Conservation (phyloP, 1,284 basidiomycete genomes). For the Chondrostereum purpureum region DNA sequence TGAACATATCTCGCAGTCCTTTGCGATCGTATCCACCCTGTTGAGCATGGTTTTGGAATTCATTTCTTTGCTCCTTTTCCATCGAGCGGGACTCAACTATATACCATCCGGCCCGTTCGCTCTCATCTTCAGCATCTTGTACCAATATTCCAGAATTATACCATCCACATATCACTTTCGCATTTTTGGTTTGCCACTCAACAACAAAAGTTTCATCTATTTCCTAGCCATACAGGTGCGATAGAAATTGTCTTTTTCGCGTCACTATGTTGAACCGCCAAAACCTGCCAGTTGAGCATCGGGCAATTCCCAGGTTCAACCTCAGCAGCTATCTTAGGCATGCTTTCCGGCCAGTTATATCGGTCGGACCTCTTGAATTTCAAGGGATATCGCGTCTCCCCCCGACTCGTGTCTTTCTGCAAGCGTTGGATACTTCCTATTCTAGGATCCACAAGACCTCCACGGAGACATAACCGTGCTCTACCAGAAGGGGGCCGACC, state of each 20-base stretch:
- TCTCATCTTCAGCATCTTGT: slow-evolving; percentile 68
- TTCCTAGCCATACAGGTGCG: slow-evolving; percentile 61
- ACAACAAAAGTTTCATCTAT: slow-evolving; percentile 71
- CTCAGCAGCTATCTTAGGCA: slow-evolving; percentile 53
- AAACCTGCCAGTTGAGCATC: slow-evolving; percentile 49
- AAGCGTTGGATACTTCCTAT: slow-evolving; percentile 40
- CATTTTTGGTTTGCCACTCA: slow-evolving; percentile 68
- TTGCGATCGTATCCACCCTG: slow-evolving; percentile 56
- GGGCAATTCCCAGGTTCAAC: slow-evolving; percentile 62
- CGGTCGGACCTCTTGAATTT: slow-evolving; percentile 73
- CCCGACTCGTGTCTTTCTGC: slow-evolving; percentile 38
- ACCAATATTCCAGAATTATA: slow-evolving; percentile 74
- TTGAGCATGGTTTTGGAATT: slow-evolving; percentile 68
- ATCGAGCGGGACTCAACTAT: slow-evolving; percentile 59
- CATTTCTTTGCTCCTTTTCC: slow-evolving; percentile 52
- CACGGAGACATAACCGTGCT: slow-evolving; percentile 37
- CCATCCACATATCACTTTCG: slow-evolving; percentile 72
- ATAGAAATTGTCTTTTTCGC: slow-evolving; percentile 5
- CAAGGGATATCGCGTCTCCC: slow-evolving; percentile 69
- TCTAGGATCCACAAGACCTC: slow-evolving; percentile 52
- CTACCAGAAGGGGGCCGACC: slow-evolving; percentile 30
- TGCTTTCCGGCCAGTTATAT: slow-evolving; percentile 70
- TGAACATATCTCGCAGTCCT: slow-evolving; percentile 49
- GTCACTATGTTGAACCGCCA: slow-evolving; percentile 3
- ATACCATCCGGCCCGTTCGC: slow-evolving; percentile 74